Conservation (phyloP, 2,329 filamentous ascomycete species). For the Fusarium beomiforme region DNA sequence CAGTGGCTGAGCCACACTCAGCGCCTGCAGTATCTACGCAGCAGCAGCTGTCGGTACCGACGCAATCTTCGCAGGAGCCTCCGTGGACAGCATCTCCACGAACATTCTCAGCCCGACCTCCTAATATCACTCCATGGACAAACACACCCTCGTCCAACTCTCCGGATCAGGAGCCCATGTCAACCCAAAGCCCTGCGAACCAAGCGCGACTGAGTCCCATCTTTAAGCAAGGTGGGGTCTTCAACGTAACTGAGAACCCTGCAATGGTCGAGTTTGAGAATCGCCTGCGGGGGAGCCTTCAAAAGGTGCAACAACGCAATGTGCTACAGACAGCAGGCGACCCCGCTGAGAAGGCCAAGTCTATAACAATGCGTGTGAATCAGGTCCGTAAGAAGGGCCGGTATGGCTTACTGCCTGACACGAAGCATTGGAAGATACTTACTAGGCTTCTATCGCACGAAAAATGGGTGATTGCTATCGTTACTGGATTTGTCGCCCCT, state of each 20-base stretch:
- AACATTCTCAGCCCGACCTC: neutral
- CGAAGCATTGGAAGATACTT: slow-evolving; percentile 50
- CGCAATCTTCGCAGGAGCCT: neutral
- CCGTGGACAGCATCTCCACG: neutral
- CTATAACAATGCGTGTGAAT: slow-evolving; percentile 42
- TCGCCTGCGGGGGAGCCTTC: slow-evolving; percentile 19
- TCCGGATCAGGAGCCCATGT: neutral
- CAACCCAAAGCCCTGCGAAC: neutral
- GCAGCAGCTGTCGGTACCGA: neutral
- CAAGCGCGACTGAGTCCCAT: neutral
- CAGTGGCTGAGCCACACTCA: neutral
- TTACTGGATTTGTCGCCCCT: slow-evolving; percentile 41
- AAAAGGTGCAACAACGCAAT: slow-evolving; percentile 15
- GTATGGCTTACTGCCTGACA: slow-evolving; percentile 47
- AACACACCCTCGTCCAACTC: neutral
- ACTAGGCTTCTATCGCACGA: slow-evolving; percentile 38
- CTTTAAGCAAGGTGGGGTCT: slow-evolving; percentile 34
- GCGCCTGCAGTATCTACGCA: neutral
- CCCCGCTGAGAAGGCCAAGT: slow-evolving; percentile 15
- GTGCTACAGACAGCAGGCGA: neutral
- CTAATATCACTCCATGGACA: neutral
- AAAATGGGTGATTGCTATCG: slow-evolving; percentile 47
- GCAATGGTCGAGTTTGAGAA: slow-evolving; percentile 43
- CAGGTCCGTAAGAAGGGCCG: slow-evolving; percentile 36
- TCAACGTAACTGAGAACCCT: slow-evolving; percentile 36